phyloP scores from a whole-genome alignment of 352 stramenopile species.

The Pythium vanterpoolii region DNA sequence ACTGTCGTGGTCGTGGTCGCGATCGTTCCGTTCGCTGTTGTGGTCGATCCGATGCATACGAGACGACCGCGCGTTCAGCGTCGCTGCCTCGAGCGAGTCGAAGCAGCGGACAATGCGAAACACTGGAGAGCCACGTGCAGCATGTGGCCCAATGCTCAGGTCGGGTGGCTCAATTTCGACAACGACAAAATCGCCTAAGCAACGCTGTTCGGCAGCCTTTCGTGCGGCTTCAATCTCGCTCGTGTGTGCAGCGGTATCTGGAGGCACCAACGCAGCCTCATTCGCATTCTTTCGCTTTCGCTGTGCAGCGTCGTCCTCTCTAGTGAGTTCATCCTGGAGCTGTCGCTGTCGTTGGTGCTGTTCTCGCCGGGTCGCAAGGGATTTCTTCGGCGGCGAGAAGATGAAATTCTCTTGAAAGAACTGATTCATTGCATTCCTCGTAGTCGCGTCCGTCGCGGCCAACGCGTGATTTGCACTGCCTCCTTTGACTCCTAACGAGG shows the following conservation, averaged over 20 bases:
- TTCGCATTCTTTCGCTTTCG: neutral
- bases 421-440: slow-evolving; percentile 39
- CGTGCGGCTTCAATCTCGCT: slow-evolving; percentile 7
- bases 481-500: neutral
- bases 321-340: neutral
- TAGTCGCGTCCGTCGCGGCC: slow-evolving; percentile 3
- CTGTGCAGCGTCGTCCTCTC: neutral
- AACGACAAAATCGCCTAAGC: slow-evolving; percentile 32
- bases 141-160: neutral
- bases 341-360: neutral
- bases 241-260: neutral
- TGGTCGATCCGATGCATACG: neutral
- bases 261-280: neutral
- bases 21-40: neutral
- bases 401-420: slow-evolving; percentile 68
- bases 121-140: slow-evolving; percentile 16
- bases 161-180: slow-evolving; percentile 23
- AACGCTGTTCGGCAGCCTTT: slow-evolving; percentile 12
- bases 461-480: slow-evolving; percentile 1
- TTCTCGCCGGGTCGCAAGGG: neutral
- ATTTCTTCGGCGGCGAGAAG: slow-evolving; percentile 43
- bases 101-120: slow-evolving; percentile 24
- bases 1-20: neutral
- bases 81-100: slow-evolving; percentile 8
- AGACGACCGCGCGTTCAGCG: slow-evolving; percentile 14